These are phyloP conservation scores for Marvania coccoides DNA, from an alignment of 139 green algal species.

Conservation along the genomic window DNA sequence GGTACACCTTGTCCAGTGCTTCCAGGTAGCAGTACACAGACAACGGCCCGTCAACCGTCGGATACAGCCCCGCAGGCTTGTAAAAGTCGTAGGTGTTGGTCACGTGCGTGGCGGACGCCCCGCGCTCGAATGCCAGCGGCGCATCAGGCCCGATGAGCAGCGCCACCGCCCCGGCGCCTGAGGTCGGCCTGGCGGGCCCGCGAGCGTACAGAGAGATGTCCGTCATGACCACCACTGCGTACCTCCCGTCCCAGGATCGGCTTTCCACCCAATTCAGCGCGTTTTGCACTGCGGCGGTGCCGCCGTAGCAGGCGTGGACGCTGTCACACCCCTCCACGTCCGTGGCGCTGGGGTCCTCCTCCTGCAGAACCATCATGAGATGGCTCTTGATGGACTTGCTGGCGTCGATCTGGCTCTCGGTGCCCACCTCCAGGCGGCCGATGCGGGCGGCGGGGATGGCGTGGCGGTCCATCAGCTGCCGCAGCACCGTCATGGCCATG, in stretches of 20 bases:
- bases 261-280: slow-evolving; percentile 63
- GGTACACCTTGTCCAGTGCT: slow-evolving; percentile 47
- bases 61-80: slow-evolving; percentile 69
- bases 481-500: slow-evolving; percentile 60
- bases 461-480: slow-evolving; percentile 51
- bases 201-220: slow-evolving; percentile 66
- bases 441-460: slow-evolving; percentile 27
- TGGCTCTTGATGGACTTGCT: slow-evolving; percentile 78
- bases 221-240: slow-evolving; percentile 66
- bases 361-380: slow-evolving; percentile 61
- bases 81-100: slow-evolving; percentile 75
- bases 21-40: slow-evolving; percentile 52
- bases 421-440: slow-evolving; percentile 70
- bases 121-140: slow-evolving; percentile 60
- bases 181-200: slow-evolving; percentile 49
- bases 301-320: slow-evolving; percentile 80
- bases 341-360: slow-evolving; percentile 36
- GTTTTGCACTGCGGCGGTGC: slow-evolving; percentile 73
- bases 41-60: slow-evolving; percentile 49
- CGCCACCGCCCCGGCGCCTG: slow-evolving; percentile 71
- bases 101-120: slow-evolving; percentile 43
- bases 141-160: slow-evolving; percentile 79
- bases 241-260: slow-evolving; percentile 64
- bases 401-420: slow-evolving; percentile 61
- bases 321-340: slow-evolving; percentile 74